Base-by-base conservation (phyloP, 1,139 yeast species). In the Zygosaccharomyces pseudobailii region DNA sequence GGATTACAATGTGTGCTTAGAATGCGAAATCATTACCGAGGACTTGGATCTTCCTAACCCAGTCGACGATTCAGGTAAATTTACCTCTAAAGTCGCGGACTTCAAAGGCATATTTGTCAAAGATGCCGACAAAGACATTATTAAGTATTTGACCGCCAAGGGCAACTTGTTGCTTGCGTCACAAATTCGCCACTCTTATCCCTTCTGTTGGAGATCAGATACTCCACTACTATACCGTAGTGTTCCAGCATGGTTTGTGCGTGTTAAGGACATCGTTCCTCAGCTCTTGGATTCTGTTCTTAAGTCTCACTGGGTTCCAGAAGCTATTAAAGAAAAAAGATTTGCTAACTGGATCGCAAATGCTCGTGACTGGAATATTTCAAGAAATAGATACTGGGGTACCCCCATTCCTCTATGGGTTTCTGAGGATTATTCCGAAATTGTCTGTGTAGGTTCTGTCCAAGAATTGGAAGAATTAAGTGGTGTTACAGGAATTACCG, bases 171-270 rank as follows among this genome's bases (percentile, higher is more conserved):
- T 92, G 58, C 79, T 83, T 42, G 84, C 82, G 52, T 75, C 88
- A 40, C 97, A 92, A 74, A 75, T 92, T 55, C 82, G 83, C 74
- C 99, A 92, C 78, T 85, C 95, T 69, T 92, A 92, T 70, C 98
- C 99, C 62, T 92, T 92, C 84, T 92, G 99, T 74, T 92, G 99
- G 99, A 85, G 99, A 79, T 90, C 97, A 3, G 98, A 92, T 67
- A 94, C 99, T 35, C 99, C 99, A 44, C 80, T 92, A 68, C 71
- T 92, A 59, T 94, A 92, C 75, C 84, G 95, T 74, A 83, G 96
- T 40, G 97, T 92, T 55, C 98, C 99, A 43, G 94, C 97, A 28
- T 92, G 99, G 99, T 94, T 94, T 62, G 95, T 92, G 51, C 86
- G 95, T 68, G 85, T 92, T 50, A 80, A 79, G 55, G 90, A 87